Base-by-base conservation (phyloP, 805 yeast genomes). In the Barnettozyma sucrosica region DNA sequence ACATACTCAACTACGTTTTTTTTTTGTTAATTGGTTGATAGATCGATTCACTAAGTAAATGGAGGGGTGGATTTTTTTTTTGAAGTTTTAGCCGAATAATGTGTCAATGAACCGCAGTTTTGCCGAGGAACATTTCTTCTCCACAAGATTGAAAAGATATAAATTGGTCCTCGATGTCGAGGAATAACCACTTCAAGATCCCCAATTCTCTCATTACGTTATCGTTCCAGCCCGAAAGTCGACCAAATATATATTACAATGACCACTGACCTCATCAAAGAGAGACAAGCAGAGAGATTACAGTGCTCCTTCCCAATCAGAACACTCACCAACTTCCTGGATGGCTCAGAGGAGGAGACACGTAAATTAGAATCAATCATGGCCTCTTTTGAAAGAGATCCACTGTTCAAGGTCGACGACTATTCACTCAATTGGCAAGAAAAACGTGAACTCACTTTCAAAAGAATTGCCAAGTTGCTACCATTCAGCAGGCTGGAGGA, bases 381-480 rank as follows among this genome's bases (percentile, higher is more conserved):
- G 62, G 78, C 75, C 51, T 79, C 79, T 56, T 70, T 81, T 61
- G 85, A 80, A 57, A 71, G 85, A 54, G 89, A 84, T 58, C 89
- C 88, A 2, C 65, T 81, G 13, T 70, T 84, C 55, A 71, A 75
- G 43, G 71, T 72, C 24, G 62, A 68, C 13, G 74, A 72, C 54
- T 82, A 79, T 56, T 84, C 82, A 47, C 59, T 70, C 52, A 63
- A 69, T 32, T 81, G 79, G 62, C 67, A 60, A 2, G 70, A 80
- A 55, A 81, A 80, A 59, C 73, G 90, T 51, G 81, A 74, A 55
- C 51, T 71, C 41, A 75, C 85, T 2, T 85, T 81, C 21, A 57
- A 66, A 39, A 80, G 80, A 58, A 81, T 57, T 18, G 43, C 57
- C 3, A 46, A 47, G 49, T 59, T 84, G 57, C 66, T 85, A 3